Conservation (phyloP, 495 filamentous ascomycete genomes). For the Jackrogersella multiformis region DNA sequence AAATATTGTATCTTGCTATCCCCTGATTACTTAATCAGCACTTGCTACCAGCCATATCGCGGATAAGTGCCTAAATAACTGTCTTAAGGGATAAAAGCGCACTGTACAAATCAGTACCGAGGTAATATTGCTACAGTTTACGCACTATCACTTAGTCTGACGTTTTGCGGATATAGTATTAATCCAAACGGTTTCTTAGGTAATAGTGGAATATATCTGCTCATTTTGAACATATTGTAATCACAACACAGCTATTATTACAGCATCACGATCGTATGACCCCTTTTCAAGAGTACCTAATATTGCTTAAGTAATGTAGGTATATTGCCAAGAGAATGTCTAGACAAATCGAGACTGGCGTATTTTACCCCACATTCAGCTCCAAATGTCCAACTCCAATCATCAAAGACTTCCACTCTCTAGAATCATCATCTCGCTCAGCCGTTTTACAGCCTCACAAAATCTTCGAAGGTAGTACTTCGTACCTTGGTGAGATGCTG, state of each 20-base stretch:
- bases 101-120: too few species aligned
- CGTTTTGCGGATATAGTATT: too few species aligned
- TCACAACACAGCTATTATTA: neutral
- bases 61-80: too few species aligned
- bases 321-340: neutral
- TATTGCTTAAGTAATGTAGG: neutral
- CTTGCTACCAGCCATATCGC: too few species aligned
- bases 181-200: too few species aligned
- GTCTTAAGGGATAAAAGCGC: too few species aligned
- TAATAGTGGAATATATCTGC: too few species aligned
- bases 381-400: slow-evolving; percentile 2
- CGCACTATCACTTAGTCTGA: too few species aligned
- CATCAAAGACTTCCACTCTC: neutral
- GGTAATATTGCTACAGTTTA: too few species aligned
- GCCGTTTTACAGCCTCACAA: neutral
- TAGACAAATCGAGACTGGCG: slow-evolving; percentile 8
- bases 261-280: neutral
- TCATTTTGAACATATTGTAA: too few species aligned
- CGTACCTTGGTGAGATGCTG: neutral
- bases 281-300: neutral
- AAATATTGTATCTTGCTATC: neutral
- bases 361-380: slow-evolving; percentile 22
- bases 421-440: neutral
- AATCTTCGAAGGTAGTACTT: slow-evolving; percentile 8
- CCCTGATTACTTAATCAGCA: too few species aligned